These are phyloP conservation scores for Lentinula lateritia DNA, from an alignment of 768 basidiomycete species.

Conservation along the genomic window DNA sequence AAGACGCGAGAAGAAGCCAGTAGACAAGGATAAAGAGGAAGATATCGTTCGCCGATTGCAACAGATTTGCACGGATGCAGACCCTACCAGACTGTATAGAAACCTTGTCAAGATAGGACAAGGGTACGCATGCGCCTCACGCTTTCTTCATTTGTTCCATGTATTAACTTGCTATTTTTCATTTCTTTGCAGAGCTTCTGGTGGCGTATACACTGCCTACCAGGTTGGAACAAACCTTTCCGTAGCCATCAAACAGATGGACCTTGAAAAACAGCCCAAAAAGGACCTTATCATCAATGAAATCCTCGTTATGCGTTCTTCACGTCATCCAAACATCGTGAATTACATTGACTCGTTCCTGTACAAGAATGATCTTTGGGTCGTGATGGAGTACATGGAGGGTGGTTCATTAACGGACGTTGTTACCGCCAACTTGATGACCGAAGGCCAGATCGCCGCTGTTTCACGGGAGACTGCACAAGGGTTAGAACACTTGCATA, in stretches of 20 bases:
- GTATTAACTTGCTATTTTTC: not conserved
- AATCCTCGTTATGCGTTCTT: slow-evolving; percentile 94
- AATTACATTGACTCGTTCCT: slow-evolving; percentile 99
- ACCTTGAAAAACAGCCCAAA: slow-evolving; percentile 98
- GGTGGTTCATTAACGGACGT: slow-evolving; percentile 93
- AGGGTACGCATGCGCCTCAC: slow-evolving; percentile 53
- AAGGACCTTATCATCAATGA: slow-evolving; percentile 99
- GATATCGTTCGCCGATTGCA: slow-evolving; percentile 90
- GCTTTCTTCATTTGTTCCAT: not conserved
- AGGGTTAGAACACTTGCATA: slow-evolving; percentile 90
- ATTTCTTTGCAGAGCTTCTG: slow-evolving; percentile 66
- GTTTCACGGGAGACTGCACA: slow-evolving; percentile 91
- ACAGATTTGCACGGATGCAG: slow-evolving; percentile 95
- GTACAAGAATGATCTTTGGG: slow-evolving; percentile 97
- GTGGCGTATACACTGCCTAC: slow-evolving; percentile 97
- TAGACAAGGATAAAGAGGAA: slow-evolving; percentile 72
- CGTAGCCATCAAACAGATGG: slow-evolving; percentile 99
- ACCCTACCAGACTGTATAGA: slow-evolving; percentile 90
- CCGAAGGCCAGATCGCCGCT: slow-evolving; percentile 97
- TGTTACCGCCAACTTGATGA: slow-evolving; percentile 94
- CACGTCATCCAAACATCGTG: slow-evolving; percentile 97
- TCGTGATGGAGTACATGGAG: slow-evolving; percentile 99
- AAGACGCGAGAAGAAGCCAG: slow-evolving; percentile 79
- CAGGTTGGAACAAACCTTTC: slow-evolving; percentile 92
- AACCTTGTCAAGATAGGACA: slow-evolving; percentile 96